Evolutionary conservation across 2,329 filamentous ascomycete genomes (phyloP), one percentile per base, ranked within the genome.

Genomic region (Aspergillus sp.): DNA sequence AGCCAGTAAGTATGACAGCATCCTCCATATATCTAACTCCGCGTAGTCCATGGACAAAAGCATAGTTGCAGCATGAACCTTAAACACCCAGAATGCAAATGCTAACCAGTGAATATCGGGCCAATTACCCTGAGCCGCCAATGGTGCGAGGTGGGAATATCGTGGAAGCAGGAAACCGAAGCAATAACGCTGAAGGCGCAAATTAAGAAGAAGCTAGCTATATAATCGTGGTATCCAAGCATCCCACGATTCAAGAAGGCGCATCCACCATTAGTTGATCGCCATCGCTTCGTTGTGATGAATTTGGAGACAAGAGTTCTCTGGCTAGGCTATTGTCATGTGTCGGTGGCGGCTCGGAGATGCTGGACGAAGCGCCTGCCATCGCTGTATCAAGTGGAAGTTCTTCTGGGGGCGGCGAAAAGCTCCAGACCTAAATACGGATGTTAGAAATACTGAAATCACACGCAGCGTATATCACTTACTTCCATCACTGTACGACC

Each of bases 401-500:
- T 20, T 73, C 71, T 52, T 75, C 73, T 7, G 67, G 67, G 7
- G 91, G 91, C 13, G 93, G 93, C 4, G 93, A 92, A 73, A 97
- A 97, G 9, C 90, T 93, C 91, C 92, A 97, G 3, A 97, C 91
- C 91, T 96, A 46, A 40, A 50, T 56, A 56, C 3, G 11, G 9
- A 40, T 33, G 30, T 40, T 34, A 24, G 19, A 49, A 4, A 33
- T 39, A 4, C 39, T 8, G 47, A 54, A 51, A 27, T 5, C 39
- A 30, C 54, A 17, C 17, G 7, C 11, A 46, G 41, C 24, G 22
- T 8, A 51, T 41, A 19, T 22, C 42, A 74, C 87, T 79, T 78
- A 96, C 93, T 87, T 99, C 95, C 95, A 99, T 99, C 61, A 98
- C 89, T 0, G 96, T 98, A 61, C 93, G 87, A 56, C 87, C 88